A percentile compares a stretch with the other conserved stretches of the same genome.
phyloP scores from a whole-genome alignment of 2,329 filamentous ascomycete genomes.

The Aspergillus vadensis region DNA sequence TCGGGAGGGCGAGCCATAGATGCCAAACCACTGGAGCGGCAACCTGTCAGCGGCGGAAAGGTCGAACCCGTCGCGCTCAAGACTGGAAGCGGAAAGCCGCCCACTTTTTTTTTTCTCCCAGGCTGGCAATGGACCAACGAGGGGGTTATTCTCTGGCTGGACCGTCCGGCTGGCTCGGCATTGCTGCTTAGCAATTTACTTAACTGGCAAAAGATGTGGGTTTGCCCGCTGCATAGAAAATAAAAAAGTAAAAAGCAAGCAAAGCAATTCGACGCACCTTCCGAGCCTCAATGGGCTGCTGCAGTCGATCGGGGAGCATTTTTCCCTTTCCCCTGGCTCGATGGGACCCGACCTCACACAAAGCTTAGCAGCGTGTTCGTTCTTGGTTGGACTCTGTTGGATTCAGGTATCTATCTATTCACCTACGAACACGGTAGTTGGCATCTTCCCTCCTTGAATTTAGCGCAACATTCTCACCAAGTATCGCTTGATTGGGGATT shows the following conservation, averaged over 20 bases:
- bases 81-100: constrained; percentile 24
- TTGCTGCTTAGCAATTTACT: neutral
- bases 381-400: neutral
- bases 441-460: neutral
- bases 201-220: neutral
- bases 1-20: constrained; percentile 18
- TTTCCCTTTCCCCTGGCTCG: neutral
- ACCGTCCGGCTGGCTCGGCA: constrained; percentile 24
- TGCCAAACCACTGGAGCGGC: neutral
- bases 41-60: constrained; percentile 17
- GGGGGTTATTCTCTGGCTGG: constrained; percentile 7
- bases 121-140: constrained; percentile 6
- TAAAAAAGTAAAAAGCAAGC: no score
- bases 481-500: neutral
- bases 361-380: neutral
- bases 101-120: constrained; percentile 6
- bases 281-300: neutral
- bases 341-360: neutral
- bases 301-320: neutral
- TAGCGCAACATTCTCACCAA: neutral
- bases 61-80: constrained; percentile 8
- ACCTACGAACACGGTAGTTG: neutral
- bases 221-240: neutral
- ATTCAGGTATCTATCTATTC: no score
- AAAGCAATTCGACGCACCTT: neutral